Base-by-base conservation (phyloP, 441 rosid species). In the Adansonia grandidieri region DNA sequence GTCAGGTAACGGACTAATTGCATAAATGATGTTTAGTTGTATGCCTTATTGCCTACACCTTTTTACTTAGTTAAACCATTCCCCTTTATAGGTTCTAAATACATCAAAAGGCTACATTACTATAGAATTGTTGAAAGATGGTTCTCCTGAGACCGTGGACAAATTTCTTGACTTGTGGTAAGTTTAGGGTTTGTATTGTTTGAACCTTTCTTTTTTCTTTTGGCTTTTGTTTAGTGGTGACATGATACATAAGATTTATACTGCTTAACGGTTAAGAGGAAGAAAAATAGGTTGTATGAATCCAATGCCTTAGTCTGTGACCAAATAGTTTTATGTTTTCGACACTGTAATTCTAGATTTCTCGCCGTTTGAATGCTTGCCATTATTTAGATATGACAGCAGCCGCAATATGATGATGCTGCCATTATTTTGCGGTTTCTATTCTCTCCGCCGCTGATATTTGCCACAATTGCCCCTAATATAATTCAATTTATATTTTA, bases 1-100 rank as follows among this genome's bases (percentile, higher is more conserved):
- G 32, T 2, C 32, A 28, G 28, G 28, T 1, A 24, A 14, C 50
- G 48, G 67, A 54, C 28, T 71, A 60, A 51, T 72, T 81, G 75
- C 57, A 24, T 58, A 51, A 51, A 28, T 51, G 22, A 17, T 71
- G 61, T 89, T 84, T 87, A 70, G 60, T 14, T 9, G n/a, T 10
- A 28, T 28, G 32, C 32, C 32, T 28, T 28, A 1, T 19, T 61
- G 19, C 14, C 37, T 20, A 42, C 56, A 48, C 73, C 63, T 70
- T 48, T 48, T 78, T 65, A 37, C 56, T 40, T n/a, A 62, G 45
- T 60, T 66, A n/a, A 15, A 50, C 5, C 2, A 45, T 61, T 47
- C 24, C 47, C 48, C 45, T 45, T 47, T 24, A 7, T 63, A 76
- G 78, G 72, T 64, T 53, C 51, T 64, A 17, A 65, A 76, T 32